Conservation (phyloP, 2,329 filamentous ascomycete genomes). For the Aspergillus oerlinghausenensis region DNA sequence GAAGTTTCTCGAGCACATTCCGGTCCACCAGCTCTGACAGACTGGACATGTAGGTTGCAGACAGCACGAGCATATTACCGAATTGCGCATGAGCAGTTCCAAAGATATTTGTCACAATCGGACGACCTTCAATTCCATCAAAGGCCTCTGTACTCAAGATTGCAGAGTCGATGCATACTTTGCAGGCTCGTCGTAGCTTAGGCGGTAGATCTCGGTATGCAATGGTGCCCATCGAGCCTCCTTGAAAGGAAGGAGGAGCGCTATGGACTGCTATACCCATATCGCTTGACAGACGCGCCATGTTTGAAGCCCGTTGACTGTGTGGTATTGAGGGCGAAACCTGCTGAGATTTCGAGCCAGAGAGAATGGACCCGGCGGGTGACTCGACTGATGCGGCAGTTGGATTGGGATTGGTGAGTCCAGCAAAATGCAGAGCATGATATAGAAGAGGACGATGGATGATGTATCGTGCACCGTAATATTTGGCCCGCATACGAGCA, state of each 20-base stretch:
- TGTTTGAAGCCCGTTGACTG: constrained; percentile 24
- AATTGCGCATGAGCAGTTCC: constrained; percentile 98
- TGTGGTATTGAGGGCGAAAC: constrained; percentile 33
- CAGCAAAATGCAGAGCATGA: constrained; percentile 52
- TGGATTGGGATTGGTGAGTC: constrained; percentile 34
- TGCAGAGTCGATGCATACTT: constrained; percentile 65
- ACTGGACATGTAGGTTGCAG: constrained; percentile 69
- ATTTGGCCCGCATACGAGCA: constrained; percentile 85
- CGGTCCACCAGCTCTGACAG: constrained; percentile 57
- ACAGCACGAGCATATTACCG: constrained; percentile 88
- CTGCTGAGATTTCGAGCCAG: constrained; percentile 29
- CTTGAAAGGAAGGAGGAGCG: constrained; percentile 1
- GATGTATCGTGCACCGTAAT: constrained; percentile 87
- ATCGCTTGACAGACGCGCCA: constrained; percentile 31
- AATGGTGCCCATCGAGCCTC: not conserved
- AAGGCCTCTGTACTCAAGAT: constrained; percentile 84
- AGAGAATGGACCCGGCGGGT: constrained; percentile 24
- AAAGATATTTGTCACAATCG: constrained; percentile 92
- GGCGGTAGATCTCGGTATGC: constrained; percentile 29
- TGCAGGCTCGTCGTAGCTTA: constrained; percentile 52
- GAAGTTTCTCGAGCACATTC: constrained; percentile 55
- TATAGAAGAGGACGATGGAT: constrained; percentile 75
- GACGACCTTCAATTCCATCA: constrained; percentile 57
- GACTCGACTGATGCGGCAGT: constrained; percentile 25
- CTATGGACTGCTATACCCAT: constrained; percentile 27